These are phyloP conservation scores for Asparagopsis taxiformis DNA, from an alignment of 31 red algal species.

Conservation along the genomic window DNA sequence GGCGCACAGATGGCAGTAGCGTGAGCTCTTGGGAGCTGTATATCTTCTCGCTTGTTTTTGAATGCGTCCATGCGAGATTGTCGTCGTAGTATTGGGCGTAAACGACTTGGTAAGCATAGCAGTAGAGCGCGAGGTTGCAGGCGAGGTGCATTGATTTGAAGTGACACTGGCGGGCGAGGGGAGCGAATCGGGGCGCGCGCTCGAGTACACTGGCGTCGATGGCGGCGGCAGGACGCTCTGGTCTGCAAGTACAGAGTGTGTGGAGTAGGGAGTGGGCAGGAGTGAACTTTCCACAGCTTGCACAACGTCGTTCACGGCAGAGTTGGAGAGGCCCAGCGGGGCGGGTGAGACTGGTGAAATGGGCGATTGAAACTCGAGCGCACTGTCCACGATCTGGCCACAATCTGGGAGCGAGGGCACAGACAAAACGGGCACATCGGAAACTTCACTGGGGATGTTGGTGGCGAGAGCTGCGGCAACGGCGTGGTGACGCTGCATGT, in stretches of 20 bases:
- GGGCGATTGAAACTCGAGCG: constrained; percentile 1
- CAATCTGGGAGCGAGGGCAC: background rate
- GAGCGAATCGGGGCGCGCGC: background rate
- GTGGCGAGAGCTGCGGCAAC: background rate
- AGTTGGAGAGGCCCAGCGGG: background rate
- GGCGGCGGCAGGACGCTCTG: background rate
- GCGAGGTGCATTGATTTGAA: background rate
- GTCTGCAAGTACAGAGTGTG: background rate
- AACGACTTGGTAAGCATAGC: background rate
- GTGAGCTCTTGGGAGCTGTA: constrained; percentile 42
- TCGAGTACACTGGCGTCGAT: background rate
- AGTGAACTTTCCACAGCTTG: background rate
- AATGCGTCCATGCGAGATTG: background rate
- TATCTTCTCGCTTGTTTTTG: constrained; percentile 63
- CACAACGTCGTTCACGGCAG: background rate
- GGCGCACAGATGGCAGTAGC: constrained; percentile 65
- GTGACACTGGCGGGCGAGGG: background rate
- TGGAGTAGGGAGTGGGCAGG: background rate
- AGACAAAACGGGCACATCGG: constrained; percentile 1
- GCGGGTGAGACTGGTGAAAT: constrained; percentile 1
- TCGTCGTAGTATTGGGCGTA: background rate
- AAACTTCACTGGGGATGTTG: background rate
- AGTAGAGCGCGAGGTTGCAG: background rate
- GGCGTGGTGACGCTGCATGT: background rate
- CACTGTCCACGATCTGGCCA: constrained; percentile 9